A percentile compares a stretch with the other conserved stretches of the same genome.
Conservation (phyloP, 345 rosid genomes). For the Cardiospermum halicacabum region DNA sequence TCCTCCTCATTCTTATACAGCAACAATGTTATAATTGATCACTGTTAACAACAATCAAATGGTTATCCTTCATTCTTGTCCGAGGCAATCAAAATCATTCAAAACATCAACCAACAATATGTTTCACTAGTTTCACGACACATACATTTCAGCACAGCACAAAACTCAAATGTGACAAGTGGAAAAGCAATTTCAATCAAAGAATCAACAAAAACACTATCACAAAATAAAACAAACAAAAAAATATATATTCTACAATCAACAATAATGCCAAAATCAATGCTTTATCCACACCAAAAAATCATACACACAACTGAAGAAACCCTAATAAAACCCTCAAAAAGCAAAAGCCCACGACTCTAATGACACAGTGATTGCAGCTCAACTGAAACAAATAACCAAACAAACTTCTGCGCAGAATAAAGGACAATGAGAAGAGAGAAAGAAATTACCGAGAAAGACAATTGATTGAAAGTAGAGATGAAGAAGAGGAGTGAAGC, state of each 20-base stretch:
- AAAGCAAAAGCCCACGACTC: neutral
- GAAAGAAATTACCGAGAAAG: neutral
- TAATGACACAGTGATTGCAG: neutral
- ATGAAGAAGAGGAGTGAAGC: neutral
- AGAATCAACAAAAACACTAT: neutral
- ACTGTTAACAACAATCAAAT: no score
- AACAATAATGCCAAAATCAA: neutral
- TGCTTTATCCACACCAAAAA: neutral
- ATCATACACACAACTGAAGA: neutral
- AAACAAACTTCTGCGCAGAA: neutral
- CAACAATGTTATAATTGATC: no score
- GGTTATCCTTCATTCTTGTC: no score
- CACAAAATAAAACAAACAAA: neutral
- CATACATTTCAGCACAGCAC: neutral
- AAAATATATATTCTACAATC: neutral
- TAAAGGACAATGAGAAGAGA: neutral
- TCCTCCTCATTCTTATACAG: neutral
- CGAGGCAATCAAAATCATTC: neutral
- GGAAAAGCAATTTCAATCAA: neutral
- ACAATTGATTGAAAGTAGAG: neutral
- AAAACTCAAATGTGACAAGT: neutral
- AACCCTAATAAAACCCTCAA: neutral
- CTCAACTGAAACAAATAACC: neutral
- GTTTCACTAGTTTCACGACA: neutral
- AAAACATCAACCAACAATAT: neutral